phyloP scores from a whole-genome alignment of 164 flowering plant genomes.

The Vitis rotundifolia region DNA sequence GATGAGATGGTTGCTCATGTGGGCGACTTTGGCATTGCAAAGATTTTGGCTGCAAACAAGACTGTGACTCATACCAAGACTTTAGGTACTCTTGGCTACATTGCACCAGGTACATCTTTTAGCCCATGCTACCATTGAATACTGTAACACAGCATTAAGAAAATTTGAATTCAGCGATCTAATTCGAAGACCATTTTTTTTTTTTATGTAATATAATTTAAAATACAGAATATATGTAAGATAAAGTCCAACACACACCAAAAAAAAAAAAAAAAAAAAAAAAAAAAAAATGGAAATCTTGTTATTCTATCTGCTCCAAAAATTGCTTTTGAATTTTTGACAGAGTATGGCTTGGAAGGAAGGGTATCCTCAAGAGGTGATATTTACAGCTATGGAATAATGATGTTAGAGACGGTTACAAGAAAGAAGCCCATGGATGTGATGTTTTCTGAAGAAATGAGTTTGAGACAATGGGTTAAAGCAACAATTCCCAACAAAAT shows the following conservation, averaged over 20 bases:
- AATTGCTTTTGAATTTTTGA: neutral
- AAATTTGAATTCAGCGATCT: neutral
- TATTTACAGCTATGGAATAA: slow-evolving; percentile 27
- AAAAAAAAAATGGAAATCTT: no score
- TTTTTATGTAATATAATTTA: no score
- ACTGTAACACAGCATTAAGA: no score
- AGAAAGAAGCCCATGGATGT: slow-evolving; percentile 25
- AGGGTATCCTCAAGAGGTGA: slow-evolving; percentile 26
- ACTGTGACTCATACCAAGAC: neutral
- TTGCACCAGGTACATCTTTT: slow-evolving; percentile 20
- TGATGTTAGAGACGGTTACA: slow-evolving; percentile 25
- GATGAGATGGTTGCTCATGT: slow-evolving; percentile 17
- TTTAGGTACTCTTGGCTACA: slow-evolving; percentile 10
- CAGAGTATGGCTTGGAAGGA: slow-evolving; percentile 27
- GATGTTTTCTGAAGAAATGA: slow-evolving; percentile 16
- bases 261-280: no score
- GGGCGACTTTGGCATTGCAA: slow-evolving; percentile 21
- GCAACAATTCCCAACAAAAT: neutral
- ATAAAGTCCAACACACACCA: no score
- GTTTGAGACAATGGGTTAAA: slow-evolving; percentile 17
- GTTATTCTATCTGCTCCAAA: no score
- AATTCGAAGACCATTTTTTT: no score
- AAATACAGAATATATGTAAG: no score
- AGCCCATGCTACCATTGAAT: neutral
- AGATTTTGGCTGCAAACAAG: slow-evolving; percentile 5